Base-by-base conservation (phyloP, 1,284 basidiomycete species). In the Vanrija sp. region DNA sequence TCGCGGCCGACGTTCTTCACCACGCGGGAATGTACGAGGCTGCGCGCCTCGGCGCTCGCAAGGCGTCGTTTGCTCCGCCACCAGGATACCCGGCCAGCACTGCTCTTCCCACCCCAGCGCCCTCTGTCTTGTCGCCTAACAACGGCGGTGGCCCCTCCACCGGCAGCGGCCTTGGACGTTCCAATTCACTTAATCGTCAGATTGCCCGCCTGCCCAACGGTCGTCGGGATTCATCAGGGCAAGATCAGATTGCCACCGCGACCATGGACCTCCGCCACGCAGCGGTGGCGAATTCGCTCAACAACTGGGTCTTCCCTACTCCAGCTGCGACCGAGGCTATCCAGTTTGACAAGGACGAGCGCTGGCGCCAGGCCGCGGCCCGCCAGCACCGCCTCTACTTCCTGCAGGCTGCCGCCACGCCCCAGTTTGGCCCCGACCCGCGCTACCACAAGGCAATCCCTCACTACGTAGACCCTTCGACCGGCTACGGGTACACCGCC, bases 361-460 rank as follows among this genome's bases (percentile, higher is more conserved):
- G 53, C n/a, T 59, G 57, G 54, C 53, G 53, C 25, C n/a, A 55
- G 21, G 45, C 52, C 5, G 38, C 21, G 4, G 34, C 34, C 14
- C 34, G 34, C 34, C 59, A 61, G 52, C 59, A 70, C 59, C 70
- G 72, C 42, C 60, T 75, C 19, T 65, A 72, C 60, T 75, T 73
- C 56, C 65, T 73, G 38, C 65, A 68, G 15, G 63, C 71, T 4
- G 69, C 73, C 2, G 73, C 73, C 3, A 65, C 65, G 9, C 56
- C 73, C n/a, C 71, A 71, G 56, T 63, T 63, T 16, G 72, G 72
- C 16, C 66, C 58, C 15, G 72, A 72, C 46, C 68, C 68, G 6
- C 65, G 65, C 3, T 70, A 67, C 47, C 65, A 72, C 38, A 75
- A 75, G 59, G 71, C 67, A 5, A 71, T 71, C 28, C 62, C 73